Percentiles rank a stretch among this genome's conserved stretches.
phyloP scores from a whole-genome alignment of 345 rosid species.

The Trapa incisa region DNA sequence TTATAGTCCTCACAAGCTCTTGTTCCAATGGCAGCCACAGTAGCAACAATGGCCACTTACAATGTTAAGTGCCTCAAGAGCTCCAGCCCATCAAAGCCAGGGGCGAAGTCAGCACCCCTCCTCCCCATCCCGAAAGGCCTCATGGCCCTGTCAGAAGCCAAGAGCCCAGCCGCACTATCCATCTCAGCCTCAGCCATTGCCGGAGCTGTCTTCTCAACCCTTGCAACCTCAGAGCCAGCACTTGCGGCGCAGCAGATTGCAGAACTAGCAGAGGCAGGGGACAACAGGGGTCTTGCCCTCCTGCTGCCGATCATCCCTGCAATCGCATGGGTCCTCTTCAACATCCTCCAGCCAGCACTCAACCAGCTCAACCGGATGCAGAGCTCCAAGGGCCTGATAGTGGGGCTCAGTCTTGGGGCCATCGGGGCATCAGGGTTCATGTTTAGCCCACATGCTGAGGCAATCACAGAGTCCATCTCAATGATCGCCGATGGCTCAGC shows the following conservation, averaged over 20 bases:
- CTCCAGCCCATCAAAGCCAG: constrained; percentile 20
- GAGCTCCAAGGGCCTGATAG: constrained; percentile 40
- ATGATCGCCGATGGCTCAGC: constrained; percentile 36
- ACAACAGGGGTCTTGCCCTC: constrained; percentile 78
- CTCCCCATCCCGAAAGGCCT: constrained; percentile 27
- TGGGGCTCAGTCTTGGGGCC: constrained; percentile 71
- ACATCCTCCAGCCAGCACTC: constrained; percentile 85
- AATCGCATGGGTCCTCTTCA: constrained; percentile 82
- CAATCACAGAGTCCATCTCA: constrained; percentile 25
- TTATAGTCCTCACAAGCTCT: too few relatives aligned
- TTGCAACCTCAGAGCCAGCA: constrained; percentile 62
- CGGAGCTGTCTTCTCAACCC: constrained; percentile 66
- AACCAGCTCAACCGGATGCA: constrained; percentile 81
- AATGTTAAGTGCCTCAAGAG: constrained; percentile 39
- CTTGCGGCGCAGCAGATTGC: constrained; percentile 83
- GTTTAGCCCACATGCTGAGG: constrained; percentile 39
- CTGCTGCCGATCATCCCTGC: constrained; percentile 78
- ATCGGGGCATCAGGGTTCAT: constrained; percentile 45
- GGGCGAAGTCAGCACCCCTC: constrained; percentile 23
- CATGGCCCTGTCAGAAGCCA: constrained; percentile 9
- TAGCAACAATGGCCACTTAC: constrained; percentile 55
- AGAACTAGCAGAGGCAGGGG: constrained; percentile 54
- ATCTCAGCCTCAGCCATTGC: constrained; percentile 38
- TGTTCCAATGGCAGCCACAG: constrained; percentile 41
- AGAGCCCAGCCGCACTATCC: constrained; percentile 18